These are phyloP conservation scores for Trichothecium roseum DNA, from an alignment of 2,329 filamentous ascomycete genomes.

Conservation along the genomic window DNA sequence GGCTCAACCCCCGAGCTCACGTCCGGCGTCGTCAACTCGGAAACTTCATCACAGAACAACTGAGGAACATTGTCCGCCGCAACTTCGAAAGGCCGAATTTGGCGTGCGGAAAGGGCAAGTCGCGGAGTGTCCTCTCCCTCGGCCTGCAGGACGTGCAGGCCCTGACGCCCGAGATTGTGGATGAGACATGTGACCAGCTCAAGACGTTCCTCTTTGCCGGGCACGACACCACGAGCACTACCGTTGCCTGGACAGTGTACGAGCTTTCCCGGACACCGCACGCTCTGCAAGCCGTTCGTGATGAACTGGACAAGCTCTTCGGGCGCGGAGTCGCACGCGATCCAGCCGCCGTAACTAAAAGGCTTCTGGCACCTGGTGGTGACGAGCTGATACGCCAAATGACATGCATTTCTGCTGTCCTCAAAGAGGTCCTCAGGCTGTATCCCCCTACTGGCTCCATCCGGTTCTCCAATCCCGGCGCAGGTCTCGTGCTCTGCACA, in stretches of 20 bases:
- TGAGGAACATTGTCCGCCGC: too few species aligned
- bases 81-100: too few species aligned
- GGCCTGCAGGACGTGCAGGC: conserved; percentile 15
- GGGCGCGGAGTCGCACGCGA: conserved; percentile 10
- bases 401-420: conserved; percentile 23
- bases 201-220: too few species aligned
- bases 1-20: conserved; percentile 8
- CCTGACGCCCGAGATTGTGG: conserved; percentile 14
- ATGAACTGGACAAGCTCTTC: conserved; percentile 12
- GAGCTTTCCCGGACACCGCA: too few species aligned
- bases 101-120: too few species aligned
- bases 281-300: too few species aligned
- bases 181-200: too few species aligned
- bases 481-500: conserved; percentile 3
- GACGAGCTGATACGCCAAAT: conserved; percentile 20
- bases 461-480: conserved; percentile 14
- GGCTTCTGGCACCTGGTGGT: conserved; percentile 14
- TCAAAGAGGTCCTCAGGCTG: conserved; percentile 25
- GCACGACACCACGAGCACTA: too few species aligned
- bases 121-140: conserved; percentile 12
- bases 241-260: too few species aligned
- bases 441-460: conserved; percentile 20
- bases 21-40: conserved; percentile 11
- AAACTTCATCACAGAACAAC: too few species aligned
- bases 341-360: conserved; percentile 13